phyloP scores from a whole-genome alignment of 2,329 filamentous ascomycete species.

The Penicillium expansum region DNA sequence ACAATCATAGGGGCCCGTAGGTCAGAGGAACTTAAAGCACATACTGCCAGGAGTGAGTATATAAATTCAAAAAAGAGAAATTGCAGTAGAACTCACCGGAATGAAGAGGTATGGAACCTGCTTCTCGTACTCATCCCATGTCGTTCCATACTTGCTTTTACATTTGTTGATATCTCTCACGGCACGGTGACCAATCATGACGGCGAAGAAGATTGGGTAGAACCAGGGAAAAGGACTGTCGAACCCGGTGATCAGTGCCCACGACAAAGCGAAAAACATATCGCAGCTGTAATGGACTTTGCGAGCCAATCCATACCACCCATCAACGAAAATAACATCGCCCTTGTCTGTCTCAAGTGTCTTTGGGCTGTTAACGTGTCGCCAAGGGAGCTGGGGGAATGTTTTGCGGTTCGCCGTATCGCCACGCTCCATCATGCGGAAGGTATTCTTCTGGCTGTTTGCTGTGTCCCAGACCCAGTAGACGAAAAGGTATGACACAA shows the following conservation, averaged over 20 bases:
- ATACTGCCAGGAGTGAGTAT: constrained; percentile 7
- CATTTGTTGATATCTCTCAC: constrained; percentile 72
- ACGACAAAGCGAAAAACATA: constrained; percentile 70
- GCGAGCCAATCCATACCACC: constrained; percentile 76
- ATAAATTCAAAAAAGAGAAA: background rate
- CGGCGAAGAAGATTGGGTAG: constrained; percentile 74
- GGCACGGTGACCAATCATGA: constrained; percentile 77
- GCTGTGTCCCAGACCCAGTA: constrained; percentile 92
- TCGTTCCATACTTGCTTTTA: constrained; percentile 71
- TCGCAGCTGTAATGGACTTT: constrained; percentile 82
- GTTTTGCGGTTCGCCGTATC: constrained; percentile 65
- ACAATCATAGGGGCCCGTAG: background rate
- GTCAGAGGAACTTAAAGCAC: constrained; percentile 1
- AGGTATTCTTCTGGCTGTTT: constrained; percentile 90
- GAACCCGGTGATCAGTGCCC: constrained; percentile 78
- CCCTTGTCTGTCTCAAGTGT: constrained; percentile 69
- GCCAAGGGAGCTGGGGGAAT: constrained; percentile 86
- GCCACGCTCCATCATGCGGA: constrained; percentile 74
- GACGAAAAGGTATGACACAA: constrained; percentile 68
- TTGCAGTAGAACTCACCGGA: constrained; percentile 51
- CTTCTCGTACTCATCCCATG: constrained; percentile 76
- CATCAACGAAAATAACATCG: constrained; percentile 74
- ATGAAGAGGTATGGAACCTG: constrained; percentile 80
- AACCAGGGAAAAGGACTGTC: constrained; percentile 82
- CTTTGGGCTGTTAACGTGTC: constrained; percentile 73